Conservation (phyloP, 2,329 filamentous ascomycete genomes). For the Venturiaceae sp. region DNA sequence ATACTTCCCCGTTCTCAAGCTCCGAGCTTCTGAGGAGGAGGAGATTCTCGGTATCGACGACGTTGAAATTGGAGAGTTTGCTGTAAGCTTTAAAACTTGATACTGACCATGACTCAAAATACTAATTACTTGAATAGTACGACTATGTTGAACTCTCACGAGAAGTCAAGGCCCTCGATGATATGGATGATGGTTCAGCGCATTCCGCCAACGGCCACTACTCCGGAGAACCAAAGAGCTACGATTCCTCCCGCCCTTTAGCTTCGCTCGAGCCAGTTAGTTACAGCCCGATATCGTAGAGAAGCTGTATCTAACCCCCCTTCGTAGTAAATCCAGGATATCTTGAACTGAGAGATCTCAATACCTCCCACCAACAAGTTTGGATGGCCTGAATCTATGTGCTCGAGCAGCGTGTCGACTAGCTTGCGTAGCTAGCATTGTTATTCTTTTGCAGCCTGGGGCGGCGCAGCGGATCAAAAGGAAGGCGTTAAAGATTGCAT, state of each 20-base stretch:
- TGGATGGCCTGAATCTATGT: not conserved
- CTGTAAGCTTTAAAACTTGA: conserved; percentile 36
- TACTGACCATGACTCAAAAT: conserved; percentile 2
- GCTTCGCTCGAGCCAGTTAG: conserved; percentile 4
- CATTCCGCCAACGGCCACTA: not conserved
- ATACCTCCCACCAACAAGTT: not conserved
- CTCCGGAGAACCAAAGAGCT: conserved; percentile 3
- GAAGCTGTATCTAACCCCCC: not conserved
- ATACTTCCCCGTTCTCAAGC: conserved; percentile 62
- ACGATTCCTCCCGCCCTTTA: conserved; percentile 7
- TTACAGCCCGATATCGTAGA: not conserved
- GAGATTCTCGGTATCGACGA: conserved; percentile 83
- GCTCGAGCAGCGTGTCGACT: not conserved
- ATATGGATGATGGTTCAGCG: conserved; percentile 13
- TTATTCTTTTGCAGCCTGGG: not conserved
- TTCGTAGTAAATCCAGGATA: conserved; percentile 4
- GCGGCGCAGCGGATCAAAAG: not conserved
- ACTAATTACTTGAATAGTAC: conserved; percentile 39
- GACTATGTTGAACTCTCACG: conserved; percentile 81
- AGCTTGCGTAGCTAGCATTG: not conserved
- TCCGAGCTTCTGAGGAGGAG: conserved; percentile 66
- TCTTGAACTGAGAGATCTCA: conserved; percentile 2
- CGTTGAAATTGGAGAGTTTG: conserved; percentile 85
- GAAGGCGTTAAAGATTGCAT: not conserved
- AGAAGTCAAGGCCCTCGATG: conserved; percentile 45